Evolutionary conservation across 306 rosid species (phyloP), one percentile per base, ranked within the genome.

Genomic region (Vigna mungo): DNA sequence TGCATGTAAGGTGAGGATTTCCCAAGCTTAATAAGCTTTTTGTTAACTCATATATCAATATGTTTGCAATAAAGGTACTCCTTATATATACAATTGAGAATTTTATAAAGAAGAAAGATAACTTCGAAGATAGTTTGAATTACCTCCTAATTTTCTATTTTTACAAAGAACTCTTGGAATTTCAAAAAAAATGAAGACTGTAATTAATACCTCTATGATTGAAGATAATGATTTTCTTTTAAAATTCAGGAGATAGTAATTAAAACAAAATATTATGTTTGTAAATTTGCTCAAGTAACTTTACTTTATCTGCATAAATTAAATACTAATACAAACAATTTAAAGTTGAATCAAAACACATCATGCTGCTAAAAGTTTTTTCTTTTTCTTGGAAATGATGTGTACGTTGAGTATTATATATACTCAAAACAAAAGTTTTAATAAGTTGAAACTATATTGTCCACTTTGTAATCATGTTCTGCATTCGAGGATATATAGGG

Each of bases 401-500:
- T 23, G 4, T 62, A 47, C 4, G 61, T 61, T 75, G 18, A 62
- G 79, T 61, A 2, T 47, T 12, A 14, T 53, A 44, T 11, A 9
- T 41, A 17, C 51, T 63, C 17, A 37, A 49, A 63, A 49, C 72
- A 49, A 68, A 71, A 37, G 67, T 54, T 79, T 70, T 14, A 5
- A 6, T 25, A 9, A 49, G 47, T 32, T 79, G 14, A 49, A 20
- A 78, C 71, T 9, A 70, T 11, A 44, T 27, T 21, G 6, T 18
- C 54, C 74, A 43, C 48, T 74, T 74, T 46, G 27, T 65, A 66
- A 34, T 74, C 69, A 55, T 78, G 76, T 53, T 39, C 3, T 56
- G 47, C 39, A 17, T 46, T 80, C 41, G 62, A 80, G 58, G 36
- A 56, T 44, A 68, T 46, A 68, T 68, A 67, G 49, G 59, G 30